Percentiles rank a stretch among this genome's conserved stretches.
These are phyloP conservation scores for Carpediemonas membranifera DNA, from an alignment of 78 protist genomes.

Conservation along the genomic window DNA sequence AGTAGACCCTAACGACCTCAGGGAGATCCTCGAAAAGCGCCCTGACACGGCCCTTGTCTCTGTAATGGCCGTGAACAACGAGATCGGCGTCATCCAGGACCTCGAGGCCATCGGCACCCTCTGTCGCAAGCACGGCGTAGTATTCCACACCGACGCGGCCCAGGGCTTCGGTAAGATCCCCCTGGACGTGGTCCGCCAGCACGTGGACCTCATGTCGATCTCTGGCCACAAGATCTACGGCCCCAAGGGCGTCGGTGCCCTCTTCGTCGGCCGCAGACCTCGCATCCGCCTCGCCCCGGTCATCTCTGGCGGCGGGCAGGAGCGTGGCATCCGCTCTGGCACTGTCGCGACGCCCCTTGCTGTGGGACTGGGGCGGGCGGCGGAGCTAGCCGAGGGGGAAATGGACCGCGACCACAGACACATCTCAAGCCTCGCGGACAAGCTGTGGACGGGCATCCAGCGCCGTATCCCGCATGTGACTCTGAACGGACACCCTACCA, in stretches of 20 bases:
- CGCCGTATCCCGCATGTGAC: slow-evolving; percentile 18
- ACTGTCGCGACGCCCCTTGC: background rate
- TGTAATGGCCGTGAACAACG: slow-evolving; percentile 93
- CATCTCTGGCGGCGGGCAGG: background rate
- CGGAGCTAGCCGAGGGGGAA: slow-evolving; percentile 57
- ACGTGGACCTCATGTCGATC: slow-evolving; percentile 75
- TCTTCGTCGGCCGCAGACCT: slow-evolving; percentile 74
- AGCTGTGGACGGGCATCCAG: slow-evolving; percentile 45
- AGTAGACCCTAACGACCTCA: too few relatives aligned
- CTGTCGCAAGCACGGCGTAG: background rate
- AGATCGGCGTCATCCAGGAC: slow-evolving; percentile 82
- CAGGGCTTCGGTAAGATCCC: slow-evolving; percentile 83
- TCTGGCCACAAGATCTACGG: slow-evolving; percentile 82
- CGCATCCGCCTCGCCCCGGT: background rate
- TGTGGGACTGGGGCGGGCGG: slow-evolving; percentile 83
- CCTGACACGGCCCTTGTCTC: slow-evolving; percentile 81
- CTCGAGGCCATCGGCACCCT: slow-evolving; percentile 26
- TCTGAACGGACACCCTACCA: slow-evolving; percentile 39
- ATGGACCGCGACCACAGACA: slow-evolving; percentile 64
- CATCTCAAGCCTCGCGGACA: slow-evolving; percentile 41
- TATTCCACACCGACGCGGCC: slow-evolving; percentile 53
- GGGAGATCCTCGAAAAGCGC: slow-evolving; percentile 1
- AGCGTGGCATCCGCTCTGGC: background rate
- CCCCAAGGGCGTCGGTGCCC: slow-evolving; percentile 86
- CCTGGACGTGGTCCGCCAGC: slow-evolving; percentile 83